Evolutionary conservation across 371 early-diverging fungal genomes (phyloP).

Genomic region (Mortierella sp.): DNA sequence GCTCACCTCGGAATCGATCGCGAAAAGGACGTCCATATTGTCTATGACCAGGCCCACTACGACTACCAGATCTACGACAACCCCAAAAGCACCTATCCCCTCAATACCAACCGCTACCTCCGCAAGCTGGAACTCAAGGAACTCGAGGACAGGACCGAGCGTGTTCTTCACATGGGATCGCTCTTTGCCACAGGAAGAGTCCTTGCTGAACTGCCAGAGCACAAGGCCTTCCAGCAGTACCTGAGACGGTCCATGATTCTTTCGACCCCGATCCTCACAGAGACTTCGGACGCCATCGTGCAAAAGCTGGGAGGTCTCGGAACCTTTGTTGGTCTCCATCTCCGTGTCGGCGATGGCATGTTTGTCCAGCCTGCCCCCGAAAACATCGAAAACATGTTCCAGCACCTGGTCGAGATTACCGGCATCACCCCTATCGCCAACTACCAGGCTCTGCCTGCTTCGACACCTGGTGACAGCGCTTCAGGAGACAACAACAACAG

Average conservation of each 20-base stretch:
- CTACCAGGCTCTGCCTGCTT: constrained; percentile 16
- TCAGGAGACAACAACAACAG: constrained; percentile 8
- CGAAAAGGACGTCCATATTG: constrained; percentile 60
- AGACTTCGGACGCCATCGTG: constrained; percentile 64
- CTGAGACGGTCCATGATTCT: constrained; percentile 67
- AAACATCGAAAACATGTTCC: constrained; percentile 51
- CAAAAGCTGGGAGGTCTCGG: constrained; percentile 64
- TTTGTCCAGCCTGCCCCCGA: constrained; percentile 57
- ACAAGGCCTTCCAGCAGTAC: constrained; percentile 55
- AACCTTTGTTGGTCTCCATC: constrained; percentile 64
- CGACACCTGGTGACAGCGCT: constrained; percentile 4
- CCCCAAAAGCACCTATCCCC: constrained; percentile 60
- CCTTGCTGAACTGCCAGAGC: constrained; percentile 65
- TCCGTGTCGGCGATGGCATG: constrained; percentile 67
- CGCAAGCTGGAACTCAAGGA: constrained; percentile 62
- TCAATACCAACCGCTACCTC: constrained; percentile 59
- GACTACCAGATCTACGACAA: constrained; percentile 72
- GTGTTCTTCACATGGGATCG: constrained; percentile 70
- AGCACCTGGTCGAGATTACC: constrained; percentile 42
- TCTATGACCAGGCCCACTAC: constrained; percentile 66
- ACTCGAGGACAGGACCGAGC: constrained; percentile 58
- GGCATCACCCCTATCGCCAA: constrained; percentile 38
- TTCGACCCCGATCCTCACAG: constrained; percentile 61
- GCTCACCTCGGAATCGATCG: constrained; percentile 49
- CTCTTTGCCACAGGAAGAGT: constrained; percentile 71